Base-by-base conservation (phyloP, 495 filamentous ascomycete species). In the Aspergillus nanangensis region DNA sequence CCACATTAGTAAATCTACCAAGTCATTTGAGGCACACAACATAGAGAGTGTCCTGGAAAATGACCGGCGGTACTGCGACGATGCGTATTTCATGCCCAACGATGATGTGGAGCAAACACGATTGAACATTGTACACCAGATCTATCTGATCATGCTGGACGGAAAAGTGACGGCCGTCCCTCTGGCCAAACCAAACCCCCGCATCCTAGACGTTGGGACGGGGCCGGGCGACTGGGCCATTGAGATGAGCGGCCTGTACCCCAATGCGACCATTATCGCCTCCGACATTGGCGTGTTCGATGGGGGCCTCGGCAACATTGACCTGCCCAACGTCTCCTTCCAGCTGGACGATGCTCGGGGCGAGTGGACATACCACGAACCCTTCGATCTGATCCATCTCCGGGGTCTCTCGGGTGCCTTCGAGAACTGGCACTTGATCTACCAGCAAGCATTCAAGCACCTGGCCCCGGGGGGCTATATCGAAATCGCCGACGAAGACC, bases 141-240 rank as follows among this genome's bases (percentile, higher is more conserved):
- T 84, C 38, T 85, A 75, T 55, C 68, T 85, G 2, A 74, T 79
- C 41, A 53, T 82, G 19, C 75, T 87, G 41, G 69, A 82, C 51
- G 66, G 75, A 25, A 67, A 79, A 39, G 70, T 86, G 20, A 84
- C 80, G 5, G 73, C 74, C 2, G 80, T 76, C 0, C 76, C 77
- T 24, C 60, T 87, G n/a, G 57, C 60, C 17, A 69, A 69, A 20
- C 51, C 72, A 43, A 70, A 72, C 0, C 60, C 63, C 13, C 75
- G 80, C 44, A 83, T 88, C 25, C 68, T 89, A 7, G 84, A 87
- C 51, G 69, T 87, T 23, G 84, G 84, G 23, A 86, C 83, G 0
- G 84, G 81, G 5, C 76, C 79, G 5, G 83, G 83, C 14, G 83
- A 87, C 49, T 88, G 84, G 84, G 83, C 82, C n/a, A 83, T 85